Evolutionary conservation across 1,284 basidiomycete genomes (phyloP).

Genomic region (Moesziomyces sp.): DNA sequence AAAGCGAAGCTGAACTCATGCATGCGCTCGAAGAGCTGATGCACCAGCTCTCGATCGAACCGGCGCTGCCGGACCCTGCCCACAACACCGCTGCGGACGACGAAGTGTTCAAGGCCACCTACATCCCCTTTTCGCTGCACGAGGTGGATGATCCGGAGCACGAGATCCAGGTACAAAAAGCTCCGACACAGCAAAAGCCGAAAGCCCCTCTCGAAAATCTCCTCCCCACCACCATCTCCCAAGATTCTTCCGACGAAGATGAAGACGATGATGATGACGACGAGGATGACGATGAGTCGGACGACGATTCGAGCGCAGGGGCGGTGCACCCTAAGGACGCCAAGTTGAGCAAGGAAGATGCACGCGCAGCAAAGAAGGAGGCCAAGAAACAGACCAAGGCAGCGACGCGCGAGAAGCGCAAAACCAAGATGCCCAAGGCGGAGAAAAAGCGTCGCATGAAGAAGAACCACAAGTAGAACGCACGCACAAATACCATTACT

Average conservation of each 20-base stretch:
- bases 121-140: conserved; percentile 64
- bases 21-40: conserved; percentile 43
- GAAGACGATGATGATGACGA: conserved; percentile 7
- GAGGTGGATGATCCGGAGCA: conserved; percentile 65
- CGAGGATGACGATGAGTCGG: conserved; percentile 10
- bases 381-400: conserved; percentile 57
- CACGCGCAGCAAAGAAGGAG: conserved; percentile 43
- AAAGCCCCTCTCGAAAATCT: conserved; percentile 5
- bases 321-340: conserved; percentile 31
- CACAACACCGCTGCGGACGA: conserved; percentile 27
- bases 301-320: conserved; percentile 7
- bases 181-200: background rate
- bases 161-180: conserved; percentile 49
- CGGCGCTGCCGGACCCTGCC: background rate
- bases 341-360: conserved; percentile 43
- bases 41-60: conserved; percentile 20
- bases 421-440: conserved; percentile 66
- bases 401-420: conserved; percentile 59
- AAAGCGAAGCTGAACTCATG: conserved; percentile 54
- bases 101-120: conserved; percentile 61
- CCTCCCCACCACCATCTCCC: conserved; percentile 2
- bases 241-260: conserved; percentile 5
- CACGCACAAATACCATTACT: background rate
- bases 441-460: conserved; percentile 63
- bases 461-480: conserved; percentile 50